phyloP scores from a whole-genome alignment of 2,329 filamentous ascomycete species.

The Cladosporium sp. region DNA sequence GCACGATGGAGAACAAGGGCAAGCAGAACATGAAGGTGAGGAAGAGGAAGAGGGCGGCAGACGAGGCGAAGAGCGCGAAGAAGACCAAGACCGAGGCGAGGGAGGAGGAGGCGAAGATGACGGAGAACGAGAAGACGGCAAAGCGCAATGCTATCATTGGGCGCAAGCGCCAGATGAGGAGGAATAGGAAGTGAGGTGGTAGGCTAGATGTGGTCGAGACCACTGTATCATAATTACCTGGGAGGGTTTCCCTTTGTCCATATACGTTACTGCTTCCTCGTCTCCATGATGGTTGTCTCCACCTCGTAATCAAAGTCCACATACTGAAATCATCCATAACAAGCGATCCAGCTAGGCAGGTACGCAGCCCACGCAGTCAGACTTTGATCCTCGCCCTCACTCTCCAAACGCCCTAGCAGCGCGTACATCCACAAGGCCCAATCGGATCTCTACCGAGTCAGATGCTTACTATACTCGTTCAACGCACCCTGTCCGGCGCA shows the following conservation, averaged over 20 bases:
- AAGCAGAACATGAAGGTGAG: conserved; percentile 22
- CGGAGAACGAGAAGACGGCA: conserved; percentile 55
- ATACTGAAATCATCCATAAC: background rate
- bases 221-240: conserved; percentile 3
- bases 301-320: no score
- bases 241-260: background rate
- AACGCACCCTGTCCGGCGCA: no score
- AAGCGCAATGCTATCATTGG: conserved; percentile 77
- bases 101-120: conserved; percentile 37
- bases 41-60: conserved; percentile 24
- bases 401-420: no score
- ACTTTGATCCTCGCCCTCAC: background rate
- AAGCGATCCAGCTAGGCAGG: background rate
- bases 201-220: background rate
- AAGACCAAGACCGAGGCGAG: conserved; percentile 33
- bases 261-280: no score
- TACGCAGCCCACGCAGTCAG: background rate
- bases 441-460: background rate
- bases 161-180: conserved; percentile 75
- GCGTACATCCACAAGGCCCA: background rate
- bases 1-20: conserved; percentile 19
- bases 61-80: conserved; percentile 25
- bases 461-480: background rate
- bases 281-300: background rate
- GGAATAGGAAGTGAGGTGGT: conserved; percentile 24